phyloP scores from a whole-genome alignment of 495 filamentous ascomycete genomes.

The Aspergillus wentii region DNA sequence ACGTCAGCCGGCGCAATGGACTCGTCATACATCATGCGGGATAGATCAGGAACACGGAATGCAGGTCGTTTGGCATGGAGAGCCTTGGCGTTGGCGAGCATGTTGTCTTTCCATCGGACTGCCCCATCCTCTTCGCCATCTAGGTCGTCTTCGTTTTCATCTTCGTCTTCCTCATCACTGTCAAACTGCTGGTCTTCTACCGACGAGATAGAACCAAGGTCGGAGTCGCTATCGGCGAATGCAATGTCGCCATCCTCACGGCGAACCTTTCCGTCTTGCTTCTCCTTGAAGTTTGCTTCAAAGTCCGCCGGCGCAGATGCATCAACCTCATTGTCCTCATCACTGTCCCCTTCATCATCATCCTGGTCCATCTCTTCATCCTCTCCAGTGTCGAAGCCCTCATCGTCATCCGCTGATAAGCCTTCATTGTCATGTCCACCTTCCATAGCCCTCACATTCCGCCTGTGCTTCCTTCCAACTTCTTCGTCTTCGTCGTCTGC shows the following conservation, averaged over 20 bases:
- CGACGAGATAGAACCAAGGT: slow-evolving; percentile 83
- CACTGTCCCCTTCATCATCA: slow-evolving; percentile 22
- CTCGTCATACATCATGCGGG: slow-evolving; percentile 83
- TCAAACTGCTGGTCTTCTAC: slow-evolving; percentile 59
- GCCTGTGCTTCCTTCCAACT: slow-evolving; percentile 63
- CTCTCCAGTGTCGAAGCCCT: slow-evolving; percentile 60
- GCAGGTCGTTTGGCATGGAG: slow-evolving; percentile 63
- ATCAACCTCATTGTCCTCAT: slow-evolving; percentile 35
- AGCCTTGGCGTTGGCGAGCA: slow-evolving; percentile 67
- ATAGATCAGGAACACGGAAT: slow-evolving; percentile 74
- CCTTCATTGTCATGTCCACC: slow-evolving; percentile 49
- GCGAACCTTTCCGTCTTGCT: slow-evolving; percentile 34
- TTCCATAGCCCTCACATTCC: slow-evolving; percentile 61
- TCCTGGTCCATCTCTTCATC: slow-evolving; percentile 32
- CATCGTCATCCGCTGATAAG: slow-evolving; percentile 52
- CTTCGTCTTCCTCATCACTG: slow-evolving; percentile 50
- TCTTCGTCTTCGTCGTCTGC: slow-evolving; percentile 56
- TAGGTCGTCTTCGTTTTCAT: slow-evolving; percentile 50
- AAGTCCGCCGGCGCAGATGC: slow-evolving; percentile 38
- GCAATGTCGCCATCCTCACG: slow-evolving; percentile 60
- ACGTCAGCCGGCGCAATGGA: slow-evolving; percentile 70
- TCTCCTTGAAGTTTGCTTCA: slow-evolving; percentile 36
- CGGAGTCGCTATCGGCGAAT: slow-evolving; percentile 96
- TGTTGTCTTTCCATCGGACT: slow-evolving; percentile 78
- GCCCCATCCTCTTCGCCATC: slow-evolving; percentile 60